Base-by-base conservation (phyloP, 164 flowering plant species). In the Magnolia kwangsiensis region DNA sequence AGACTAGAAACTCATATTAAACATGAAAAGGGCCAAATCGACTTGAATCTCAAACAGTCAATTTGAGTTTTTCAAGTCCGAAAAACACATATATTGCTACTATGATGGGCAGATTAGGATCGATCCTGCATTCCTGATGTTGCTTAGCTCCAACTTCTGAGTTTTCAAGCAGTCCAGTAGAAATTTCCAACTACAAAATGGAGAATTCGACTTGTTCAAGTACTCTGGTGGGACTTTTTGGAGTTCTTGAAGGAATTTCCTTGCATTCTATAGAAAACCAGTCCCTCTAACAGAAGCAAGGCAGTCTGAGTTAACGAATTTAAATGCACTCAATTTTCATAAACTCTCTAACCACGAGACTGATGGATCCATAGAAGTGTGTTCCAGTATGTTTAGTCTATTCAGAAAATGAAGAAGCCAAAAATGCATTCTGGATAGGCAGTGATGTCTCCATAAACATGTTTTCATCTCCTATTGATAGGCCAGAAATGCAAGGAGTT, bases 401-500 rank as follows among this genome's bases (percentile, higher is more conserved):
- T 63, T 63, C 7, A n/a, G 16, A 21, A 6, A 21, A 19, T 16
- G 1, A 63, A 8, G 5, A 2, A 63, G 8, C n/a, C 65, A n/a
- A 18, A 21, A 63, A n/a, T 63, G n/a, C 19, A 63, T 63, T 7
- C 23, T 2, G 19, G 65, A 63, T 18, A 4, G 19, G 65, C 21
- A 18, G 20, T 18, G 29, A 65, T 65, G 27, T 65, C 29, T 68
- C 71, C 23, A 16, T 20, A 68, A 13, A 68, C 50, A 5, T 27
- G 20, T 45, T 58, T 66, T 29, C 1, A 55, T 51, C 21, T 63
- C n/a, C 4, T 20, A 65, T 71, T 61, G 65, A 23, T 69, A 82
- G 77, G 59, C 21, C 11, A 45, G 78, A 77, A 73, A 89, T 92
- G 96, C 88, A 83, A 78, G 80, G 83, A 64, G 31, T 87, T 50